Base-by-base conservation (phyloP, 2,329 filamentous ascomycete species). In the Thelonectria olida region DNA sequence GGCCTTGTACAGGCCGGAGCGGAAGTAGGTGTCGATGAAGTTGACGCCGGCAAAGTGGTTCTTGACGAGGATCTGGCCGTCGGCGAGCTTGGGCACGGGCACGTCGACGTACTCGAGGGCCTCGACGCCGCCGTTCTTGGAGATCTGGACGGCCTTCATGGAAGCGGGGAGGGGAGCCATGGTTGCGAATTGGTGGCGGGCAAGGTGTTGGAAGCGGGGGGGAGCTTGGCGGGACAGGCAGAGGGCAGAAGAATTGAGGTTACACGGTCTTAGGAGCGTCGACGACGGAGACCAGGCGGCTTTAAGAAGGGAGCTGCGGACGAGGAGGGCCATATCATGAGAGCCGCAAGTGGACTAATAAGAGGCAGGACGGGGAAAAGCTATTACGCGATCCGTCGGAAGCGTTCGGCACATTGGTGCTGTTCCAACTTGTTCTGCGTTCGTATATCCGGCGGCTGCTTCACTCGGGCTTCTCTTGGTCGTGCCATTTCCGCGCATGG, bases 21-120 rank as follows among this genome's bases (percentile, higher is more conserved):
- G 92, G 85, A 94, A 96, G 80, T 97, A 97, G 38, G 82, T 97
- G 78, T 97, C 94, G 72, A 97, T 96, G 79, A 86, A 97, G 79
- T 97, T 97, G 63, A 97, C 82, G 61, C 93, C 94, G 49, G 90
- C 84, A 74, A 86, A 91, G 65, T 90, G 87, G 77, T 97, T 97
- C 78, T 90, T 91, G 60, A 97, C 86, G 4, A 97, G 85, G 20
- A 97, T 78, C 67, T 97, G 84, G 60, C 88, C 89, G n/a, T 89
- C 86, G 34, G 86, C 81, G 2, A 85, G 86, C 50, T 83, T 79
- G 0, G 93, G 92, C 1, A 97, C 86, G 17, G 76, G 88, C 4
- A 93, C 75, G 72, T 92, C 87, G 71, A 85, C 90, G 77, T 90
- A 88, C 72, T 93, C 81, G 12, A 94, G 82, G 70, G 92, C 94